Base-by-base conservation (phyloP, 2,329 filamentous ascomycete species). In the Apiospora marii region DNA sequence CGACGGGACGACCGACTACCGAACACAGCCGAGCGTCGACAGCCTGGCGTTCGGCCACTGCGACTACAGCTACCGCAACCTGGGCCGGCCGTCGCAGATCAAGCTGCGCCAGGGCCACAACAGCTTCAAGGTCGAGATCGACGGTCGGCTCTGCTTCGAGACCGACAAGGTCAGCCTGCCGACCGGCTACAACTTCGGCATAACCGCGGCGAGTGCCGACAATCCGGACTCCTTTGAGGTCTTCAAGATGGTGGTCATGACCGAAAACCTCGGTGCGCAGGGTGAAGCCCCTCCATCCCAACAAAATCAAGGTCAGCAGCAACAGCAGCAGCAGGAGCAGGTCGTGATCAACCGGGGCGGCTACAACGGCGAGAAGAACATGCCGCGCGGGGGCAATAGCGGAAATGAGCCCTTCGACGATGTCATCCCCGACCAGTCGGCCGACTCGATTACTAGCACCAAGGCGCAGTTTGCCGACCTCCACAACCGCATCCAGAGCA, bases 181-280 rank as follows among this genome's bases (percentile, higher is more conserved):
- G 3, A 78, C 88, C 1, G 94, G 94, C 76, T 97, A 98, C 85
- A 89, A 90, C 81, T 94, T 98, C 76, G 96, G 96, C 78, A 85
- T 99, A 77, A 94, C 93, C 16, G 96, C 96, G 58, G 93, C 94
- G 22, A 96, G 94, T 3, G 93, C 94, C 43, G 96, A 98, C 76
- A 95, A 91, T 78, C 95, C 96, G 0, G 96, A 99, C 84, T 97
- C 94, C 6, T 97, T 98, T 79, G 96, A 99, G 83, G 83, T 98
- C 76, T 96, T 95, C 87, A 97, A 96, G 81, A 89, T 98, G 80
- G 88, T 93, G 48, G 90, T 96, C 70, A 90, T 92, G 79, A 91
- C 89, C 14, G 88, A 90, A 37, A 81, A 81, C 43, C 81, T 78
- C 72, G 79, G 82, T 69, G 78, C 81, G 12, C 79, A 80, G 58